phyloP scores from a whole-genome alignment of 768 basidiomycete species.

The Agrocybe pediades region DNA sequence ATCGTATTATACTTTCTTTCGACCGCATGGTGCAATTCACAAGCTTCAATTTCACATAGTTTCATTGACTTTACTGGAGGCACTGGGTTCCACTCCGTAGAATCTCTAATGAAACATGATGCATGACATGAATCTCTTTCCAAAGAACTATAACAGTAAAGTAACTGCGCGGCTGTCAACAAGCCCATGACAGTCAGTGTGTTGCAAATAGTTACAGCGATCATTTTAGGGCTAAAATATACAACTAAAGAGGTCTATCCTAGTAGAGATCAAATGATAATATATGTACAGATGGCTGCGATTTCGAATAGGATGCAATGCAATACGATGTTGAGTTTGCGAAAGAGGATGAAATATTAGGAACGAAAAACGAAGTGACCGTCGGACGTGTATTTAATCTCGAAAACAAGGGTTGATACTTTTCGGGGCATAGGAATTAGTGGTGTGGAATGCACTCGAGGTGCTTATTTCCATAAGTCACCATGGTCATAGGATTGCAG shows the following conservation, averaged over 20 bases:
- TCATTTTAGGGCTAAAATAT: no score
- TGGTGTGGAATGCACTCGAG: not conserved
- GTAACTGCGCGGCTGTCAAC: no score
- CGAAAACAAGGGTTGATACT: not conserved
- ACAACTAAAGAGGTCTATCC: not conserved
- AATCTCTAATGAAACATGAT: no score
- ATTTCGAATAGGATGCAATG: not conserved
- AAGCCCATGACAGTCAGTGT: no score
- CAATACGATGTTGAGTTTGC: not conserved
- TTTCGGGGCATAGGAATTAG: not conserved
- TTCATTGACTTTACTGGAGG: no score
- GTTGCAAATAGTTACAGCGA: no score
- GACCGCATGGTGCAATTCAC: no score
- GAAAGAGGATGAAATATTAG: not conserved
- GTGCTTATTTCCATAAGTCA: conserved; percentile 24
- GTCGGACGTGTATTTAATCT: not conserved
- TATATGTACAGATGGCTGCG: conserved; percentile 5
- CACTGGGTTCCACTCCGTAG: no score
- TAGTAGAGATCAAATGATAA: not conserved
- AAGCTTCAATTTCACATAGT: no score
- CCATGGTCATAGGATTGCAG: conserved; percentile 21
- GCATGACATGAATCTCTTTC: no score
- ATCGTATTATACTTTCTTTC: no score
- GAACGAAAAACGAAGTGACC: not conserved
- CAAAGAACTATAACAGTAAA: no score